Percentiles rank a stretch among this genome's conserved stretches.
phyloP scores from a whole-genome alignment of 352 stramenopile genomes.

The Pilasporangium apinafurcum region DNA sequence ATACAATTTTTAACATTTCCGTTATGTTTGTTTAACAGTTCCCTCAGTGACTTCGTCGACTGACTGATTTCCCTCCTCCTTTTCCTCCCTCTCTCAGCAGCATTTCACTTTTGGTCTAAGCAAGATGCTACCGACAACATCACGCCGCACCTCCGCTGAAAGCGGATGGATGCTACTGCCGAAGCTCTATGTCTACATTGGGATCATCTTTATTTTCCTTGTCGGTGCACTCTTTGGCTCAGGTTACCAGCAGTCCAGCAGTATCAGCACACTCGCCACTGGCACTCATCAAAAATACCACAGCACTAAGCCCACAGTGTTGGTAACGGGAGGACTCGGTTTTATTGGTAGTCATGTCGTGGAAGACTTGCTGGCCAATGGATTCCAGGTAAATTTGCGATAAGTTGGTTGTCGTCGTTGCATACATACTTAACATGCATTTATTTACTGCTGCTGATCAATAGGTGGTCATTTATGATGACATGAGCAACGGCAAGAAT shows the following conservation, averaged over 20 bases:
- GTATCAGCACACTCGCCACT: slow-evolving; percentile 15
- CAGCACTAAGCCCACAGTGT: slow-evolving; percentile 46
- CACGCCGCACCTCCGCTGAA: slow-evolving; percentile 21
- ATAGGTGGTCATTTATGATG: slow-evolving; percentile 80
- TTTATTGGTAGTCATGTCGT: slow-evolving; percentile 87
- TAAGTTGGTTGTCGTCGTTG: no score
- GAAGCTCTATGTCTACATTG: slow-evolving; percentile 65
- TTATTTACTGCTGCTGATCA: background rate
- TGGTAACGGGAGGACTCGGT: slow-evolving; percentile 75
- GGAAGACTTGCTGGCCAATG: slow-evolving; percentile 67
- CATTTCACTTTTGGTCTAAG: background rate
- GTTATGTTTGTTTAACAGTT: background rate
- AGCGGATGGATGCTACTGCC: slow-evolving; percentile 70
- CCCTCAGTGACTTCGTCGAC: background rate
- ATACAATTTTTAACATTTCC: no score
- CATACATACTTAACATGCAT: background rate
- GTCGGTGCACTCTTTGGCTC: slow-evolving; percentile 60
- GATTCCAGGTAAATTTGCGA: slow-evolving; percentile 49
- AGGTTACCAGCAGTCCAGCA: slow-evolving; percentile 44
- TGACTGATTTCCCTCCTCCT: no score
- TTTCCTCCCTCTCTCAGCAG: background rate
- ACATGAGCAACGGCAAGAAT: slow-evolving; percentile 87
- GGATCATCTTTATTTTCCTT: slow-evolving; percentile 54
- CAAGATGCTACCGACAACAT: slow-evolving; percentile 18
- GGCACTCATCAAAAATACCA: slow-evolving; percentile 12